Conservation (phyloP, 2,329 filamentous ascomycete species). For the Trichoderma arundinaceum region DNA sequence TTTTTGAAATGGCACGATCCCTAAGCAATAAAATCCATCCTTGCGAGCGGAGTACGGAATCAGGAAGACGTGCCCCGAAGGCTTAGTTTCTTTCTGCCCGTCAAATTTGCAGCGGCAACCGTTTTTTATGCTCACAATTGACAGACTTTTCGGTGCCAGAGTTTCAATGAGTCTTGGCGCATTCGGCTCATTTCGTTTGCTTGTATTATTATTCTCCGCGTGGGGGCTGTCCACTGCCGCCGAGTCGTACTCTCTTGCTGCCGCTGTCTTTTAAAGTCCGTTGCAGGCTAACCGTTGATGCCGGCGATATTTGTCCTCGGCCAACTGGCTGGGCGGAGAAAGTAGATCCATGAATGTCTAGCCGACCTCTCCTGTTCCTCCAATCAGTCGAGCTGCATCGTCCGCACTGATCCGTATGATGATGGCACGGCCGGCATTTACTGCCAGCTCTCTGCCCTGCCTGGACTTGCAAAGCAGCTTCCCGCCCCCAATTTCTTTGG, state of each 20-base stretch:
- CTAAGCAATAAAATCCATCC: conserved; percentile 5
- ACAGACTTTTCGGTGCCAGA: not conserved
- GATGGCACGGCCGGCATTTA: conserved; percentile 18
- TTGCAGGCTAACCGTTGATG: conserved; percentile 13
- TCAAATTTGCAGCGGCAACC: not conserved
- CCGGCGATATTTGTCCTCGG: not conserved
- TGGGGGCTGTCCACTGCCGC: conserved; percentile 7
- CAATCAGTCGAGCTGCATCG: conserved; percentile 5
- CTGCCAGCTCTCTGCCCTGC: not conserved
- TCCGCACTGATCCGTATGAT: not conserved
- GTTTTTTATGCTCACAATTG: conserved; percentile 10
- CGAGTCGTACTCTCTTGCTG: not conserved
- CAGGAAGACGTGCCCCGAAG: not conserved
- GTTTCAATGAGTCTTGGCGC: not conserved
- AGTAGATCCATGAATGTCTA: conserved; percentile 5
- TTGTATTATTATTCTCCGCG: conserved; percentile 14
- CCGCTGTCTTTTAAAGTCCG: not conserved
- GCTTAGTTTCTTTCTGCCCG: not conserved
- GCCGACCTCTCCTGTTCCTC: not conserved
- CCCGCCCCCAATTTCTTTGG: conserved; percentile 14
- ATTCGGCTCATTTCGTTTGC: conserved; percentile 26
- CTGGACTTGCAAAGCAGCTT: not conserved
- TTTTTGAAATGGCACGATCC: conserved; percentile 4
- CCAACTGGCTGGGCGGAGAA: conserved; percentile 16
- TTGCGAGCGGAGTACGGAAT: conserved; percentile 6